Base-by-base conservation (phyloP, 106 monocot species). In the Dendrobium nobile region DNA sequence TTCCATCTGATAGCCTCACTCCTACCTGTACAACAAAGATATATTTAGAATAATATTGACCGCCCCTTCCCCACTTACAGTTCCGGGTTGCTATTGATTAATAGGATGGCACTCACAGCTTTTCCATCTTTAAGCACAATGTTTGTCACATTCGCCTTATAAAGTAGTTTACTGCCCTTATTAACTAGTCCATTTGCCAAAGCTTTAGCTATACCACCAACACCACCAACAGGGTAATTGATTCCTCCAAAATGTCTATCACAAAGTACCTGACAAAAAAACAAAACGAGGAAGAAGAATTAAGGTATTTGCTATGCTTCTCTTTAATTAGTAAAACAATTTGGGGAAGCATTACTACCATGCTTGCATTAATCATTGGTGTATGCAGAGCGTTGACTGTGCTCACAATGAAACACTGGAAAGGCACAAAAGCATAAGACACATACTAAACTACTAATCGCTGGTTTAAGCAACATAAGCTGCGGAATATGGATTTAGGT, bases 331-430 rank as follows among this genome's bases (percentile, higher is more conserved):
- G 76, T 75, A 81, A 55, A 54, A 82, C 20, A 27, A 56, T 41
- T 61, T 22, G 43, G 13, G 41, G 13, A 59, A 75, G 31, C 15
- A 24, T 77, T 79, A 79, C 82, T 85, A 98, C 98, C 98, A 98
- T 98, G 91, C 90, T 86, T 55, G 98, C 98, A 86, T 98, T 98
- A 70, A 98, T 98, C 95, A 98, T 98, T 80, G 98, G 98, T 43
- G 98, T 98, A 78, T 91, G 92, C 85, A 98, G 65, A 68, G 98
- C 98, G 83, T 95, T 95, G 59, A 98, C 91, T 27, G 98, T 98
- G 82, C 95, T 98, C 37, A 98, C 98, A 82, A 98, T 95, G 82
- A 98, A 98, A 81, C 98, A 98, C 98, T 98, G 81, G 79, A 89
- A 42, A 85, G 26, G 77, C 24, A 77, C 61, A 82, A 72, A 78